Base-by-base conservation (phyloP, 1,284 basidiomycete genomes). In the Apiotrichum siamense region DNA sequence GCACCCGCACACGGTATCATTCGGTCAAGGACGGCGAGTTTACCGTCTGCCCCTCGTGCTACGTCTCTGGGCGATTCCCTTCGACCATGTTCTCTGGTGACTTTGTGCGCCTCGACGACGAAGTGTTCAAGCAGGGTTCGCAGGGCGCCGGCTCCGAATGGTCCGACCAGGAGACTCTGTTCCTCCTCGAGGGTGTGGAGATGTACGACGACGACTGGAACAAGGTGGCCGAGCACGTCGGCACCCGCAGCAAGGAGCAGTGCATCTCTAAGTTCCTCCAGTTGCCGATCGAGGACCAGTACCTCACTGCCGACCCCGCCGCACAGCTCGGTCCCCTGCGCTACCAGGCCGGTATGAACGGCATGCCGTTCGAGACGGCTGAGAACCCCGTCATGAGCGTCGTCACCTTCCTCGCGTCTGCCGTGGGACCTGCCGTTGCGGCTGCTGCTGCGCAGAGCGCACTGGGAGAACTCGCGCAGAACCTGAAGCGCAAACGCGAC, bases 381-480 rank as follows among this genome's bases (percentile, higher is more conserved):
- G 96, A 97, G 67, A 98, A 98, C 70, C 94, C 94, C 0, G 91
- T 98, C 29, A 92, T 98, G 91, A 92, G 88, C 71, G 93, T 98
- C 23, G 92, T 98, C 13, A 89, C 94, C 1, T 97, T 97, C 77
- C 78, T 99, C 41, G 92, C 94, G 15, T 87, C 87, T 17, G 90
- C 94, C 1, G 88, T 98, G 7, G 85, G 84, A 17, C 91, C 92
- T 0, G 85, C 86, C 1, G 87, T 97, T 5, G 94, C 93, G 1
- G 87, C 90, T 0, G 91, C 93, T 50, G 93, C 91, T 0, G 92
- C 94, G 10, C 93, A 93, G 72, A 85, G 85, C 7, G 91, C 91
- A 0, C 75, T 97, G 42, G 87, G 78, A 15, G 78, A 80, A 63
- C 61, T 78, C 37, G 72, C 71, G 26, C 61, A 84, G 53, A 84